phyloP scores from a whole-genome alignment of 495 filamentous ascomycete genomes.

The Daldinia bambusicola region DNA sequence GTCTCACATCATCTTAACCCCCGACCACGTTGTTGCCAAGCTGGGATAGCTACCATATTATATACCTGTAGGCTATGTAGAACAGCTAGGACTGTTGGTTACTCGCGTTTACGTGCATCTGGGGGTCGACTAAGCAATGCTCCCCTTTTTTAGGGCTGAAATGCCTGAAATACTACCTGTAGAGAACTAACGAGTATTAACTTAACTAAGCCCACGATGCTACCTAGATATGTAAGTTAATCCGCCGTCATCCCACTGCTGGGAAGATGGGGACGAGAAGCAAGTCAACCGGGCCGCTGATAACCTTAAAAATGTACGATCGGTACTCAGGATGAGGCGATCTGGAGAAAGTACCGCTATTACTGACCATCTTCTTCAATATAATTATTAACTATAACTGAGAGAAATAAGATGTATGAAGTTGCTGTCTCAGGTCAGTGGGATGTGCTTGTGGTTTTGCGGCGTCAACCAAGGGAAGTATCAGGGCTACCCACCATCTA shows the following conservation, averaged over 20 bases:
- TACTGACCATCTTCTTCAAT: too few species aligned
- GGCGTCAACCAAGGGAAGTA: too few species aligned
- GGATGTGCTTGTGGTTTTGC: conserved; percentile 19
- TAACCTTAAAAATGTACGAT: conserved; percentile 6
- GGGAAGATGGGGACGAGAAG: neutral
- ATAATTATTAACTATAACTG: too few species aligned
- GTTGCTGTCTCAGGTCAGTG: neutral
- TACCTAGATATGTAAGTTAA: neutral
- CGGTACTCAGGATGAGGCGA: neutral
- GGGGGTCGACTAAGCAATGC: conserved; percentile 4
- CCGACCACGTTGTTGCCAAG: conserved; percentile 14
- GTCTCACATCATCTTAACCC: conserved; percentile 37
- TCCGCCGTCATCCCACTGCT: neutral
- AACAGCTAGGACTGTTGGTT: too few species aligned
- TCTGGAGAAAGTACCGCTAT: neutral
- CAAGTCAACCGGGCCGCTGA: conserved; percentile 5
- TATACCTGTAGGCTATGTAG: too few species aligned
- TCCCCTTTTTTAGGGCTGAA: conserved; percentile 40
- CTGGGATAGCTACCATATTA: neutral
- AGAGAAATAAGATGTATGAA: too few species aligned
- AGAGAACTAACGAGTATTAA: neutral
- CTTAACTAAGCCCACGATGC: neutral
- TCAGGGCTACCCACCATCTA: conserved; percentile 9
- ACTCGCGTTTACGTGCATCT: neutral
- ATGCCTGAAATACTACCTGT: neutral